Conservation (phyloP, 768 basidiomycete species). For the Sarcodon aspratus region DNA sequence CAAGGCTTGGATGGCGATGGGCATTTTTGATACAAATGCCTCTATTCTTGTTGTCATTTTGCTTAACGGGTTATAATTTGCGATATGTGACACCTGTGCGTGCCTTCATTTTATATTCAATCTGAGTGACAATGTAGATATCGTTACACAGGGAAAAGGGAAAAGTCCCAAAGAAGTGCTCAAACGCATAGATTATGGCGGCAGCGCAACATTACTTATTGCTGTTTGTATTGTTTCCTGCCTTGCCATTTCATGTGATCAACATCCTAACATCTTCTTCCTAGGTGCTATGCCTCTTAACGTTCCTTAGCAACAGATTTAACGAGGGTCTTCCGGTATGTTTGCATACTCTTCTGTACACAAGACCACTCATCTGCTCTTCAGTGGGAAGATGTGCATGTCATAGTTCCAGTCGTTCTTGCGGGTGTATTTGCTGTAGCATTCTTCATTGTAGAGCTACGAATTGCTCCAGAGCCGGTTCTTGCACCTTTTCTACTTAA, state of each 20-base stretch:
- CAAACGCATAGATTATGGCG: conserved; percentile 74
- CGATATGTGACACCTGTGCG: conserved; percentile 59
- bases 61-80: conserved; percentile 44
- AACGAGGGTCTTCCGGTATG: conserved; percentile 54
- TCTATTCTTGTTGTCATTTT: conserved; percentile 48
- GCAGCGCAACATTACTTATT: conserved; percentile 48
- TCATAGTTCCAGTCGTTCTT: conserved; percentile 36
- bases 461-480: conserved; percentile 58
- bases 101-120: background rate
- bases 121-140: background rate
- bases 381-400: conserved; percentile 15
- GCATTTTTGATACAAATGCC: conserved; percentile 71
- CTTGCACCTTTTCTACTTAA: conserved; percentile 55
- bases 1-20: conserved; percentile 71
- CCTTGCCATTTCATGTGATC: conserved; percentile 15
- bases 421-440: conserved; percentile 30
- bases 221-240: conserved; percentile 30
- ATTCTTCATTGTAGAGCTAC: conserved; percentile 56
- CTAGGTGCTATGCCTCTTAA: conserved; percentile 36
- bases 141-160: conserved; percentile 42
- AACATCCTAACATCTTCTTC: background rate
- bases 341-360: background rate
- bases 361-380: background rate
- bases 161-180: conserved; percentile 55
- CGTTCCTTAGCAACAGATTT: conserved; percentile 61